Evolutionary conservation across 108 stramenopile species (phyloP).

Genomic region (Pseudonitzschia multiseries): DNA sequence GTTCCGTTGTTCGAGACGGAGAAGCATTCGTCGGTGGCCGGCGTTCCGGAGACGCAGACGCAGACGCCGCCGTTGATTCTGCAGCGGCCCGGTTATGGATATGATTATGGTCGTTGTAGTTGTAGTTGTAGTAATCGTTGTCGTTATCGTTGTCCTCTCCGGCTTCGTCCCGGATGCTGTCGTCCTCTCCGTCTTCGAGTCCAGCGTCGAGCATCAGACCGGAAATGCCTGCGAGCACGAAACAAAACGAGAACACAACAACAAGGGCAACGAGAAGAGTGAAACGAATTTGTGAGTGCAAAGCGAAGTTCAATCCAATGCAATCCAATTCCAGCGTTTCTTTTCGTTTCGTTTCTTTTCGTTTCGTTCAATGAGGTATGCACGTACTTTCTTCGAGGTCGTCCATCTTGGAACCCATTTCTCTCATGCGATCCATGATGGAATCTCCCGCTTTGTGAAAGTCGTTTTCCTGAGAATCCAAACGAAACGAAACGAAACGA

Average conservation of each 20-base stretch:
- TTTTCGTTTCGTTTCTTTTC: no score
- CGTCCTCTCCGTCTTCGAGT: not conserved
- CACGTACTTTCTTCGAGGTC: slow-evolving; percentile 13
- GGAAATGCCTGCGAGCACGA: not conserved
- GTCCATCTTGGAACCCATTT: slow-evolving; percentile 1
- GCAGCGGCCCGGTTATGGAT: no score
- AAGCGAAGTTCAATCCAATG: no score
- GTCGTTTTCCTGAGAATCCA: not conserved
- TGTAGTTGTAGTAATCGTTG: no score
- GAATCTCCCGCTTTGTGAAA: slow-evolving; percentile 9
- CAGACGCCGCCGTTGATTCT: no score
- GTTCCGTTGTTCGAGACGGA: not conserved
- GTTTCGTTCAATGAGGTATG: no score
- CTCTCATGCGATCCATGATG: slow-evolving; percentile 6
- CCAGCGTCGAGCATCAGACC: slow-evolving; percentile 12
- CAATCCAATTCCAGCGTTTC: no score
- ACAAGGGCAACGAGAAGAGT: not conserved
- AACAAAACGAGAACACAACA: not conserved
- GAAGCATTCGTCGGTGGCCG: not conserved
- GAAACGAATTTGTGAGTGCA: no score
- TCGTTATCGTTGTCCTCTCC: no score
- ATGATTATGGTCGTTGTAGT: no score
- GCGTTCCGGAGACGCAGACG: not conserved
- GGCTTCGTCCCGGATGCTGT: no score
- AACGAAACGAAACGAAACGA: not conserved